phyloP scores from a whole-genome alignment of 1,139 yeast species.

The Pichia norvegensis region DNA sequence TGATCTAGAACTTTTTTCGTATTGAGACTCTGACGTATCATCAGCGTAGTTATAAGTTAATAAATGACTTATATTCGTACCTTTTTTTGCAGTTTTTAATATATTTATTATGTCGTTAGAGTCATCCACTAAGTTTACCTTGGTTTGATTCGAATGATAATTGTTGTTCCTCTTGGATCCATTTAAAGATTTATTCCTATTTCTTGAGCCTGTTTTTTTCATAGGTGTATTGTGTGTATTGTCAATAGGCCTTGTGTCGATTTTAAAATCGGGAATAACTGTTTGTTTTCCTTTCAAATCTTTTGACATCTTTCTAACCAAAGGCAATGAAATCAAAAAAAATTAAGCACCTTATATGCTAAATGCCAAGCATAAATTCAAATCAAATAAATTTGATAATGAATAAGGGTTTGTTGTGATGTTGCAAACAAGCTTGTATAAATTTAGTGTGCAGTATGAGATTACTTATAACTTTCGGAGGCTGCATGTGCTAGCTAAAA shows the following conservation, averaged over 20 bases:
- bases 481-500: no score
- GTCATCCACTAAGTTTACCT: slow-evolving; percentile 15
- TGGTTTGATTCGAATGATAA: slow-evolving; percentile 2
- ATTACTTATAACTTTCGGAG: no score
- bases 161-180: slow-evolving; percentile 3
- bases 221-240: not conserved
- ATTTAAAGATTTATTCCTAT: slow-evolving; percentile 5
- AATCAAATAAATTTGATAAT: no score
- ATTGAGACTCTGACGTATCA: slow-evolving; percentile 20
- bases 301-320: not conserved
- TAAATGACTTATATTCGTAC: slow-evolving; percentile 56
- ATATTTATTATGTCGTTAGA: slow-evolving; percentile 30
- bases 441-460: no score
- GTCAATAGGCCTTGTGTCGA: not conserved
- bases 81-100: slow-evolving; percentile 37
- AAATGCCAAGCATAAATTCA: no score
- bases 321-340: not conserved
- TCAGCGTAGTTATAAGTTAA: slow-evolving; percentile 51
- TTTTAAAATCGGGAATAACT: not conserved
- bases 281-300: not conserved
- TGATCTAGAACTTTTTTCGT: slow-evolving; percentile 4
- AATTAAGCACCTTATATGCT: no score
- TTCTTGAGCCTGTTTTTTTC: slow-evolving; percentile 11
- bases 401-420: no score
- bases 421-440: no score